Percentiles rank a stretch among this genome's conserved stretches.
phyloP scores from a whole-genome alignment of 352 stramenopile genomes.

The Phytophthora tubulina region DNA sequence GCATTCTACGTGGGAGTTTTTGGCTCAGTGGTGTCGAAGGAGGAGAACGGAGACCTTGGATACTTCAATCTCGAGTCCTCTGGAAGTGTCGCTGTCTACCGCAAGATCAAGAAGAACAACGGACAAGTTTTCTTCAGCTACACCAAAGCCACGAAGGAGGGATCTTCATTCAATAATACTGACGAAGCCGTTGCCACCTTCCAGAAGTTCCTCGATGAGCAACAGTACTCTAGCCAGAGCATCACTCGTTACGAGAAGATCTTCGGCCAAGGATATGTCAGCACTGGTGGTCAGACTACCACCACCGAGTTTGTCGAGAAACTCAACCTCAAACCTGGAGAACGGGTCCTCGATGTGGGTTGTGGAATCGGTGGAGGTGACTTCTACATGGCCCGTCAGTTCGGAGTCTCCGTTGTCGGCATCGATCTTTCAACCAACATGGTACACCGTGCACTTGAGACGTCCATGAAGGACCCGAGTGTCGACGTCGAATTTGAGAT shows the following conservation, averaged over 20 bases:
- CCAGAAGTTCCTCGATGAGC: constrained; percentile 75
- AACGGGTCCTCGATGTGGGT: constrained; percentile 90
- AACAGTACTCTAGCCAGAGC: constrained; percentile 77
- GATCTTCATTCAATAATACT: constrained; percentile 3
- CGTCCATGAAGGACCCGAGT: constrained; percentile 56
- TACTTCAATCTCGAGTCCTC: constrained; percentile 77
- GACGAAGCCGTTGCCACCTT: constrained; percentile 60
- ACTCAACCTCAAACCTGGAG: constrained; percentile 63
- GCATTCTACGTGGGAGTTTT: constrained; percentile 74
- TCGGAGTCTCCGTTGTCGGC: constrained; percentile 80
- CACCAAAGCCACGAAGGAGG: constrained; percentile 60
- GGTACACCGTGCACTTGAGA: constrained; percentile 76
- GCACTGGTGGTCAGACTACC: constrained; percentile 67
- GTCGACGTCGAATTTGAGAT: constrained; percentile 79
- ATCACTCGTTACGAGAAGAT: constrained; percentile 84
- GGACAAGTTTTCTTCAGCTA: constrained; percentile 83
- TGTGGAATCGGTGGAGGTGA: constrained; percentile 92
- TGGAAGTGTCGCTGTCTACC: constrained; percentile 69
- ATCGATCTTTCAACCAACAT: constrained; percentile 85
- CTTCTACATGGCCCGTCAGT: constrained; percentile 92
- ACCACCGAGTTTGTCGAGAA: constrained; percentile 80
- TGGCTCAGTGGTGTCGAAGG: constrained; percentile 56
- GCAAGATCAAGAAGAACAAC: constrained; percentile 87
- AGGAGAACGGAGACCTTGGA: constrained; percentile 47
- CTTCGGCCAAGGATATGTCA: constrained; percentile 80